Evolutionary conservation across 176 grass and related monocot species (phyloP).

Genomic region (Hyparrhenia diplandra): DNA sequence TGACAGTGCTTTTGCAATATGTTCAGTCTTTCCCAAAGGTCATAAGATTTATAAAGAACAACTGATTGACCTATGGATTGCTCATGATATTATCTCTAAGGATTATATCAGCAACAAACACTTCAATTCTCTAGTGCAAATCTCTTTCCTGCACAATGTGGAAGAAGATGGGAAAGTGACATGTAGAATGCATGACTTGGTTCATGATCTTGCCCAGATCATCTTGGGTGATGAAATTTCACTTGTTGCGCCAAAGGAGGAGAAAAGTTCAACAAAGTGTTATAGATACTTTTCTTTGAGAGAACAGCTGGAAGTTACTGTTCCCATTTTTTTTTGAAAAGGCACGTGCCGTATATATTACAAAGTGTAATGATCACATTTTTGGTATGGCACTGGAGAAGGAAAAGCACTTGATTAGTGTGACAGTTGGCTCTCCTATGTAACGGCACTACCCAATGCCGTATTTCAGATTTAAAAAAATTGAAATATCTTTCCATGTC

Average conservation of each 20-base stretch:
- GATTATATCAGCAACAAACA: too few relatives aligned
- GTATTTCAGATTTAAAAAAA: background rate
- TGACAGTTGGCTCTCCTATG: background rate
- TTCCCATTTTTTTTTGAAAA: background rate
- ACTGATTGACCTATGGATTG: constrained; percentile 43
- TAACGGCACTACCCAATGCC: background rate
- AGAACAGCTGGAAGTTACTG: background rate
- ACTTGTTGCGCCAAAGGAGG: background rate
- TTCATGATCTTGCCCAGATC: background rate
- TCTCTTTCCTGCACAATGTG: background rate
- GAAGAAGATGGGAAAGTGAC: background rate
- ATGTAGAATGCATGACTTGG: constrained; percentile 6
- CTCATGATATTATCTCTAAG: background rate
- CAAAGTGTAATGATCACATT: background rate
- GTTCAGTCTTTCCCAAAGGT: constrained; percentile 23
- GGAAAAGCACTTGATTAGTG: background rate
- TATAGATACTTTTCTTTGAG: background rate
- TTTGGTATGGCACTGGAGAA: background rate
- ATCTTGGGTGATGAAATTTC: background rate
- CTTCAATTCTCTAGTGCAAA: too few relatives aligned
- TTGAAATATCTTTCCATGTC: too few relatives aligned
- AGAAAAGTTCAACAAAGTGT: background rate
- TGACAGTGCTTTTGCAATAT: constrained; percentile 24
- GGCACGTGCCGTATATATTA: background rate
- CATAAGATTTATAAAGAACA: background rate